Conservation (phyloP, 1,139 yeast genomes). For the Eremothecium sinecaudum region DNA sequence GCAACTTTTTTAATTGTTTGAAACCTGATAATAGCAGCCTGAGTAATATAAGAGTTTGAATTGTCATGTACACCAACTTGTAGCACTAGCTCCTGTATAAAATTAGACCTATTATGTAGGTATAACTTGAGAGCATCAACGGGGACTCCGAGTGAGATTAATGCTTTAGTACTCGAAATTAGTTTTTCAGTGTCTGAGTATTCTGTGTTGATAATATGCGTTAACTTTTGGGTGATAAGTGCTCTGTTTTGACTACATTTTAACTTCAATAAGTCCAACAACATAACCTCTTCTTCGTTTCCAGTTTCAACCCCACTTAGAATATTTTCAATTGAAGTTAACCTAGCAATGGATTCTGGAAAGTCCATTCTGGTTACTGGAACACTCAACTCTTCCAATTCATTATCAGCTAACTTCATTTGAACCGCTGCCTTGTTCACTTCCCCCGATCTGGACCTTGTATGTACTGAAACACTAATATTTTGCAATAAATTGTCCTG, state of each 20-base stretch:
- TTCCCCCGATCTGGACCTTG: conserved; percentile 19
- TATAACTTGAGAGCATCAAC: conserved; percentile 42
- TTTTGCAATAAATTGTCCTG: conserved; percentile 16
- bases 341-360: conserved; percentile 20
- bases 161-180: conserved; percentile 31
- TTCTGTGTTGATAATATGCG: conserved; percentile 31
- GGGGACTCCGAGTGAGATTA: conserved; percentile 36
- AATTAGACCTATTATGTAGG: conserved; percentile 38
- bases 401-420: conserved; percentile 21
- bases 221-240: conserved; percentile 24
- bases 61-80: conserved; percentile 48
- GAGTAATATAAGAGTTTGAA: conserved; percentile 46
- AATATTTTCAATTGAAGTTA: conserved; percentile 7
- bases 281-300: conserved; percentile 32
- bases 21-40: conserved; percentile 52
- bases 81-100: conserved; percentile 38
- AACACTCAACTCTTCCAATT: conserved; percentile 26
- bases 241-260: conserved; percentile 36
- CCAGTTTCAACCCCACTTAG: conserved; percentile 3
- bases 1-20: conserved; percentile 45
- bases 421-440: conserved; percentile 14
- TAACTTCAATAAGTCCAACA: conserved; percentile 35
- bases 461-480: conserved; percentile 26
- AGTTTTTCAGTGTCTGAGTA: conserved; percentile 25
- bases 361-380: conserved; percentile 24